These are phyloP conservation scores for Carex littledalei DNA, from an alignment of 176 grass and related monocot species.

Conservation along the genomic window DNA sequence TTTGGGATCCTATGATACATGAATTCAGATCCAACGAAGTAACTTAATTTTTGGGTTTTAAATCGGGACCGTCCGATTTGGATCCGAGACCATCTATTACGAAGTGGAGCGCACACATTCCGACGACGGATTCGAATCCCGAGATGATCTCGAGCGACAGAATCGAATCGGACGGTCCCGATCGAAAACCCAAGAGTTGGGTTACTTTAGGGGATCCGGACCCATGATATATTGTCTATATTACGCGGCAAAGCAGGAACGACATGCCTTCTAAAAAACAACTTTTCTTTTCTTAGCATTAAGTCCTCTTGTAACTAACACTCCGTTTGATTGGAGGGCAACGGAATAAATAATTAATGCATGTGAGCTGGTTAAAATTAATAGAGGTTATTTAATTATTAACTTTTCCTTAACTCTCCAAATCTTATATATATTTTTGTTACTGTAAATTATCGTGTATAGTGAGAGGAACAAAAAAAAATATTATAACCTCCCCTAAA, in stretches of 20 bases:
- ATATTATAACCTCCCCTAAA: neutral
- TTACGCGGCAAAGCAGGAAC: neutral
- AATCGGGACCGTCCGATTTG: too few species aligned
- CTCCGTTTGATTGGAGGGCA: neutral
- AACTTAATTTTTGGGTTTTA: too few species aligned
- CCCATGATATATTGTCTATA: neutral
- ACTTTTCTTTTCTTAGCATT: conserved; percentile 12
- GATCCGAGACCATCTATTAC: too few species aligned
- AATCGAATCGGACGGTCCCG: too few species aligned
- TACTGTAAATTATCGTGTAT: neutral
- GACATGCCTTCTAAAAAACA: neutral
- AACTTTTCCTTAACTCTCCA: neutral
- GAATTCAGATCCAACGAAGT: too few species aligned
- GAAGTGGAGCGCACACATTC: too few species aligned
- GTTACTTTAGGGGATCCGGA: too few species aligned
- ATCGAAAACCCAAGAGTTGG: too few species aligned
- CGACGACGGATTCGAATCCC: too few species aligned
- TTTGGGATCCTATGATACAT: neutral
- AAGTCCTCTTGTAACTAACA: neutral
- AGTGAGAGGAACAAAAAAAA: neutral
- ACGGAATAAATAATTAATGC: neutral
- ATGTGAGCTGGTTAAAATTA: neutral
- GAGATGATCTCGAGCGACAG: too few species aligned
- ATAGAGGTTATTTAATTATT: neutral
- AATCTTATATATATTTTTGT: neutral